A percentile compares a stretch with the other conserved stretches of the same genome.
phyloP scores from a whole-genome alignment of 2,329 filamentous ascomycete species.

The Moelleriella libera region DNA sequence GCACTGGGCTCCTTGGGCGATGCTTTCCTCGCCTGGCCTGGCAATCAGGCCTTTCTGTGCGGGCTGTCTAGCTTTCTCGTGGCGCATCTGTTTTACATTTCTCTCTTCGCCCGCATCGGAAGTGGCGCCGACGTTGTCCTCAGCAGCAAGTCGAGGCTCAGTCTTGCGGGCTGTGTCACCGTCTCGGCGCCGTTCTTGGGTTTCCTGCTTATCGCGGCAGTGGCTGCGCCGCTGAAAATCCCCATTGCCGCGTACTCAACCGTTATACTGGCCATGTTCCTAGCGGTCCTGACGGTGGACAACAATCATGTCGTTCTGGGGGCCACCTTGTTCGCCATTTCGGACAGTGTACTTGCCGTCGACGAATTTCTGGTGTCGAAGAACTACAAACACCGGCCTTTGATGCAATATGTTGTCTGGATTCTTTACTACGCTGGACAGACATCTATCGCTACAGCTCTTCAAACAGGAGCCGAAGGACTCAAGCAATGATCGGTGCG shows the following conservation, averaged over 20 bases:
- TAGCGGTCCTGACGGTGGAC: conserved; percentile 14
- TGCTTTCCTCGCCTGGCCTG: conserved; percentile 19
- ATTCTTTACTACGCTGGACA: conserved; percentile 20
- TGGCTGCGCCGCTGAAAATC: conserved; percentile 9
- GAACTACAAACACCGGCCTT: conserved; percentile 9
- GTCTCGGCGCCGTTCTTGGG: conserved; percentile 11
- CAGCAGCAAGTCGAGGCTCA: too few species aligned
- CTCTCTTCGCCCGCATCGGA: conserved; percentile 10
- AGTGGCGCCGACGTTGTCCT: conserved; percentile 3
- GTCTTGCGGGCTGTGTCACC: background rate
- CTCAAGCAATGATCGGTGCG: too few species aligned
- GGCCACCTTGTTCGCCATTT: conserved; percentile 16
- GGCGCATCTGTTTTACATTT: conserved; percentile 19
- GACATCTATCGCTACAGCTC: conserved; percentile 12
- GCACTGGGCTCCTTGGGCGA: conserved; percentile 19
- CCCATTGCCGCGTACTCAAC: conserved; percentile 18
- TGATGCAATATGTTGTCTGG: conserved; percentile 21
- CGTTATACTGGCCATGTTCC: conserved; percentile 16
- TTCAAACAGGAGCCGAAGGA: background rate
- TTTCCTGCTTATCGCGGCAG: conserved; percentile 12
- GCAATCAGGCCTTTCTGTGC: conserved; percentile 15
- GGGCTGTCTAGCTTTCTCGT: conserved; percentile 19
- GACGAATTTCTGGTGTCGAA: conserved; percentile 17
- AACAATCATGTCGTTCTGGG: conserved; percentile 12
- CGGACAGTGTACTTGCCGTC: conserved; percentile 17